These are phyloP conservation scores for Lachnellula subtilissima DNA, from an alignment of 2,329 filamentous ascomycete species.

Conservation along the genomic window DNA sequence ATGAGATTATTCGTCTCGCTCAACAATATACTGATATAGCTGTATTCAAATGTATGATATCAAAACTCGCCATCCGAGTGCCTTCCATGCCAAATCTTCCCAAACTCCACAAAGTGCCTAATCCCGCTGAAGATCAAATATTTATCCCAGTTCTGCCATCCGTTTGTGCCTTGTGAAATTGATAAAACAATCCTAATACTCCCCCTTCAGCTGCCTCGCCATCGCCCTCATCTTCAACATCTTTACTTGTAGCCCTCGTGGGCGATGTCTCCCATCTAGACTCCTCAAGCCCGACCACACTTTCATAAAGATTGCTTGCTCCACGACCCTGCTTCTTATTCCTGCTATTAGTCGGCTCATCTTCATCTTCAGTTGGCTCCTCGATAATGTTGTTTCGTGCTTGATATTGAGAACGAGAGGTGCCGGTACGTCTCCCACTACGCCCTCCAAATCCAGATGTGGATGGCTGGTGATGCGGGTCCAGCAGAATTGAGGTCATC, in stretches of 20 bases:
- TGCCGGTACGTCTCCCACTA: slow-evolving; percentile 40
- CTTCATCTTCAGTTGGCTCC: slow-evolving; percentile 48
- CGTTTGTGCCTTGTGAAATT: slow-evolving; percentile 60
- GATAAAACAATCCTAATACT: slow-evolving; percentile 60
- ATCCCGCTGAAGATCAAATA: slow-evolving; percentile 25
- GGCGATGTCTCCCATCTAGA: slow-evolving; percentile 43
- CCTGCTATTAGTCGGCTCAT: slow-evolving; percentile 28
- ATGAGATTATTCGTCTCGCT: neutral
- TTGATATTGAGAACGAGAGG: slow-evolving; percentile 41
- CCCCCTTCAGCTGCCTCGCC: slow-evolving; percentile 47
- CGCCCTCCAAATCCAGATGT: slow-evolving; percentile 41
- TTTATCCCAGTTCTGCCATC: slow-evolving; percentile 39
- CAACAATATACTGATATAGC: no score
- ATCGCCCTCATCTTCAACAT: slow-evolving; percentile 40
- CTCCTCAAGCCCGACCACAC: slow-evolving; percentile 29
- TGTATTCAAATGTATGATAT: neutral
- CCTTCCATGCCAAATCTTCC: neutral
- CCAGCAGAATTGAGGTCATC: slow-evolving; percentile 68
- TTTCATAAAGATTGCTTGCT: slow-evolving; percentile 32
- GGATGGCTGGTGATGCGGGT: slow-evolving; percentile 69
- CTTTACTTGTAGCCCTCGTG: slow-evolving; percentile 28
- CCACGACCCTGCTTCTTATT: slow-evolving; percentile 1
- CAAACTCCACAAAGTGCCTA: slow-evolving; percentile 2
- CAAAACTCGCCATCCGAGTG: neutral
- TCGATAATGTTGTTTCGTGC: slow-evolving; percentile 50